phyloP scores from a whole-genome alignment of 1,284 basidiomycete genomes.

The Cutaneotrichosporon spelunceum region DNA sequence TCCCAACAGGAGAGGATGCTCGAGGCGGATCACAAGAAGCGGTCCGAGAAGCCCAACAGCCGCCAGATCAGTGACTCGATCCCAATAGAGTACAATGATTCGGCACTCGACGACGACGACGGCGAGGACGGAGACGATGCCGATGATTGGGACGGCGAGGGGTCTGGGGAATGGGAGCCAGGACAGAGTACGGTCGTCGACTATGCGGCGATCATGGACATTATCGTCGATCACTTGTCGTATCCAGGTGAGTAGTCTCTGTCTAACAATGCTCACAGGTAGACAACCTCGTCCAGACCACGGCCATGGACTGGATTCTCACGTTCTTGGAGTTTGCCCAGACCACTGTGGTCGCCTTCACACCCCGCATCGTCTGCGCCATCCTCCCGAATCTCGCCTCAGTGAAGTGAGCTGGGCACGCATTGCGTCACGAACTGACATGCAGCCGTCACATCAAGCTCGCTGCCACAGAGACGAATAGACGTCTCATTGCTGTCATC shows the following conservation, averaged over 20 bases:
- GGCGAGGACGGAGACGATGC: constrained; percentile 35
- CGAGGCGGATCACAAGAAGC: constrained; percentile 24
- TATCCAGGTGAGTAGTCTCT: constrained; percentile 66
- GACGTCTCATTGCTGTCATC: constrained; percentile 77
- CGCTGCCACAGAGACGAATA: constrained; percentile 82
- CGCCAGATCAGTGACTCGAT: constrained; percentile 34
- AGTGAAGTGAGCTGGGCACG: constrained; percentile 30
- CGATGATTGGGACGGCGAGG: constrained; percentile 47
- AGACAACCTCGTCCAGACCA: constrained; percentile 89
- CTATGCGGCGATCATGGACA: constrained; percentile 88
- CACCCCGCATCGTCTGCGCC: constrained; percentile 84
- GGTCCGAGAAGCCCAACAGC: constrained; percentile 16
- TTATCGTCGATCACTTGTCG: constrained; percentile 84
- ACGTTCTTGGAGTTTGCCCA: constrained; percentile 85
- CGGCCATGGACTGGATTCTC: constrained; percentile 84
- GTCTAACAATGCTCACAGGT: constrained; percentile 13
- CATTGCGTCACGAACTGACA: not conserved
- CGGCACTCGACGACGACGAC: constrained; percentile 22
- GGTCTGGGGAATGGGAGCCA: constrained; percentile 71
- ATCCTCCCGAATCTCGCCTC: constrained; percentile 90
- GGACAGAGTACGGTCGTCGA: constrained; percentile 91
- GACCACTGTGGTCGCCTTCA: constrained; percentile 91
- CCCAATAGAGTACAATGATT: constrained; percentile 17
- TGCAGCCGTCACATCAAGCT: constrained; percentile 71
- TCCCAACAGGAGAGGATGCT: constrained; percentile 59